A percentile compares a stretch with the other conserved stretches of the same genome.
Evolutionary conservation across 1,139 yeast species (phyloP).

Genomic region (Spencermartinsiella ligniputridi): DNA sequence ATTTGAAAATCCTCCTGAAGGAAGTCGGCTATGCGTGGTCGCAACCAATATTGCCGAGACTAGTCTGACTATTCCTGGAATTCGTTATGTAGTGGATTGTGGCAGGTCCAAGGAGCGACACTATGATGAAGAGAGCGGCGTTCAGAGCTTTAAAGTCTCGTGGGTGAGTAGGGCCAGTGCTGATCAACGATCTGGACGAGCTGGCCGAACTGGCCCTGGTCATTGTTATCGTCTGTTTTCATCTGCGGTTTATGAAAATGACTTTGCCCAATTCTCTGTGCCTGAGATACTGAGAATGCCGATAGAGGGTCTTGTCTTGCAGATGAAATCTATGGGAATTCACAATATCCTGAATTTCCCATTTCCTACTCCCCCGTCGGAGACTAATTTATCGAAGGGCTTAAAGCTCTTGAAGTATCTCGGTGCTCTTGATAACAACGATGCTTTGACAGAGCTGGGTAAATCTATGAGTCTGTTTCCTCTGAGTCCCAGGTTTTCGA

Average conservation of each 20-base stretch:
- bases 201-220: conserved; percentile 99
- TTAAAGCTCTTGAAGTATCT: conserved; percentile 62
- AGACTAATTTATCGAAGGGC: conserved; percentile 56
- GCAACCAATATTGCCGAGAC: conserved; percentile 99
- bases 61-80: conserved; percentile 92
- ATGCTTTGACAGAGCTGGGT: conserved; percentile 70
- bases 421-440: conserved; percentile 67
- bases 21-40: conserved; percentile 82
- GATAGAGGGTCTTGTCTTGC: conserved; percentile 86
- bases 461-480: conserved; percentile 87
- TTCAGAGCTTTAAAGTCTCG: conserved; percentile 84
- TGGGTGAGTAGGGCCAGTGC: conserved; percentile 98
- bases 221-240: conserved; percentile 91
- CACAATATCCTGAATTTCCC: conserved; percentile 89
- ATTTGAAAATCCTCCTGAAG: conserved; percentile 78
- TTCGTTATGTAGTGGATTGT: conserved; percentile 90
- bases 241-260: conserved; percentile 90
- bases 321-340: conserved; percentile 97
- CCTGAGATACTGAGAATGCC: conserved; percentile 97
- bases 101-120: conserved; percentile 90
- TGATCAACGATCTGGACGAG: conserved; percentile 94
- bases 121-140: conserved; percentile 79
- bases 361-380: conserved; percentile 91
- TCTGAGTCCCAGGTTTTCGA: conserved; percentile 87
- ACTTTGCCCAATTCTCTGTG: conserved; percentile 71